phyloP scores from a whole-genome alignment of 139 green algal genomes.

The Coccomyxa sp. region DNA sequence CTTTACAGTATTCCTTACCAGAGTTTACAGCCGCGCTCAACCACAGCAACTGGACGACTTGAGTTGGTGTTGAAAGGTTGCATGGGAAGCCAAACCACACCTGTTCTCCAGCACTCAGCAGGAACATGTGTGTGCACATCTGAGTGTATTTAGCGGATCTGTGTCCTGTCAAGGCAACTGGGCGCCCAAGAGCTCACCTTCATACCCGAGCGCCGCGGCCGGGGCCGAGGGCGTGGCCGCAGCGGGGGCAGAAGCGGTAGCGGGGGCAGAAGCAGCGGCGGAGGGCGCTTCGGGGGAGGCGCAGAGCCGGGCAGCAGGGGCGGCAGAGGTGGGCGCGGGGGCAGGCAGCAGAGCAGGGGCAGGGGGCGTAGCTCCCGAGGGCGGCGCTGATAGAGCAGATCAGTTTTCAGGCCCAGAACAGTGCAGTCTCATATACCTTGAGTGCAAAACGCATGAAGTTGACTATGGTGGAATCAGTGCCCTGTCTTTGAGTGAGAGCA shows the following conservation, averaged over 20 bases:
- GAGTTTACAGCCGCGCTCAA: background rate
- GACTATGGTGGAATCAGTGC: too few relatives aligned
- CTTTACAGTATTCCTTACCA: too few relatives aligned
- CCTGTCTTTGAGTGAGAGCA: too few relatives aligned
- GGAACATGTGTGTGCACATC: background rate
- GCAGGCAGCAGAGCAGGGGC: conserved; percentile 9
- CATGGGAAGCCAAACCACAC: background rate
- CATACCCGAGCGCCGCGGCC: conserved; percentile 25
- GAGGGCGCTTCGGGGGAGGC: background rate
- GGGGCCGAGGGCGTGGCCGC: background rate
- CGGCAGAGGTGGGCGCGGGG: background rate
- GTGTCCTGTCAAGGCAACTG: conserved; percentile 21
- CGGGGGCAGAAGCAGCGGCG: background rate
- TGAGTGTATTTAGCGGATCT: background rate
- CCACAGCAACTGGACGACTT: background rate
- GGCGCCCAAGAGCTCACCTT: conserved; percentile 68
- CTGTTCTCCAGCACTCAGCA: background rate
- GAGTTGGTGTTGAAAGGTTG: background rate
- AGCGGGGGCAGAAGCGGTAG: background rate
- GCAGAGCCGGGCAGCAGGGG: background rate
- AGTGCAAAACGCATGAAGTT: too few relatives aligned
- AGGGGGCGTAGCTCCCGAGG: too few relatives aligned
- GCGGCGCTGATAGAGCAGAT: too few relatives aligned
- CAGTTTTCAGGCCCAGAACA: too few relatives aligned
- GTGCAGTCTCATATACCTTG: too few relatives aligned